A percentile compares a stretch with the other conserved stretches of the same genome.
Evolutionary conservation across 805 yeast genomes (phyloP).

Genomic region (Zygosaccharomyces lentus): DNA sequence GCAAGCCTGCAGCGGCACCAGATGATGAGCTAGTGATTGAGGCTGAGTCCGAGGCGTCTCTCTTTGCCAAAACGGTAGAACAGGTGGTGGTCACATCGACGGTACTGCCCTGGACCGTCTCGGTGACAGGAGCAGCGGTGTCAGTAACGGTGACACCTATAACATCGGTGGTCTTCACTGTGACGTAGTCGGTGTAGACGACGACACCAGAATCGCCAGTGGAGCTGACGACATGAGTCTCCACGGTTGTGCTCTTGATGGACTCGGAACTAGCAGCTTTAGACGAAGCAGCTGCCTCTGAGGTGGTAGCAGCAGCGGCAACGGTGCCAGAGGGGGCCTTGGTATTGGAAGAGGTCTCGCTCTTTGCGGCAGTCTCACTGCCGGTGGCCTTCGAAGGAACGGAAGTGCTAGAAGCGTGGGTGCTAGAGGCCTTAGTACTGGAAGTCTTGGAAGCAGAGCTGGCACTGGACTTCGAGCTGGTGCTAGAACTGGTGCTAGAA

Average conservation of each 20-base stretch:
- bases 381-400: slow-evolving; percentile 17
- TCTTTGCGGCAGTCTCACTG: background rate
- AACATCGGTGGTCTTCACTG: slow-evolving; percentile 21
- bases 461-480: slow-evolving; percentile 32
- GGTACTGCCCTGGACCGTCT: slow-evolving; percentile 47
- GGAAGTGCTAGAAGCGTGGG: slow-evolving; percentile 21
- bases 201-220: slow-evolving; percentile 3
- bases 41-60: slow-evolving; percentile 48
- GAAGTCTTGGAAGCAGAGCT: slow-evolving; percentile 29
- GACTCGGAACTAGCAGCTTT: slow-evolving; percentile 29
- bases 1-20: slow-evolving; percentile 32
- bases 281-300: slow-evolving; percentile 41
- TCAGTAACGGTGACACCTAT: slow-evolving; percentile 9
- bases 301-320: slow-evolving; percentile 44
- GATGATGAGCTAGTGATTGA: slow-evolving; percentile 43
- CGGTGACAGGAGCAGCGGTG: slow-evolving; percentile 12
- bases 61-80: slow-evolving; percentile 23
- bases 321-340: slow-evolving; percentile 35
- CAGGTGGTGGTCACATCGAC: slow-evolving; percentile 40
- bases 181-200: background rate
- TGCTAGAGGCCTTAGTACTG: slow-evolving; percentile 27
- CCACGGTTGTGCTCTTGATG: slow-evolving; percentile 34
- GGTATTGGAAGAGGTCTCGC: slow-evolving; percentile 19
- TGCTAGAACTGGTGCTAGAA: slow-evolving; percentile 33
- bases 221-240: slow-evolving; percentile 2